Conservation (phyloP, 768 basidiomycete species). For the Mycena kentingensis region DNA sequence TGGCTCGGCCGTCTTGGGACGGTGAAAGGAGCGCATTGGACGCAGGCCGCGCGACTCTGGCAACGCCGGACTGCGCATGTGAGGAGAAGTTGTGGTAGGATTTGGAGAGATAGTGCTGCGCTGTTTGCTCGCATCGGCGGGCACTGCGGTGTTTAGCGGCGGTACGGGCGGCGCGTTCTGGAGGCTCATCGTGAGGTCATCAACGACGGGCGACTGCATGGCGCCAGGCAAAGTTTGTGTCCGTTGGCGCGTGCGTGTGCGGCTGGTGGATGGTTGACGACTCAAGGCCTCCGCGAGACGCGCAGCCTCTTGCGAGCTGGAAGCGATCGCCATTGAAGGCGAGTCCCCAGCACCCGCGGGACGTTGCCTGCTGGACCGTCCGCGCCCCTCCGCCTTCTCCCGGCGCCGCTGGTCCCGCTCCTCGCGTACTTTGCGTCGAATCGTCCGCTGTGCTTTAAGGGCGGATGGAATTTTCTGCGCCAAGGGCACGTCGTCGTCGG, state of each 20-base stretch:
- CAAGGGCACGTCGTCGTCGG: conserved; percentile 83
- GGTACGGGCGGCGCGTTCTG: conserved; percentile 47
- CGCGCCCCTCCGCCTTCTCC: conserved; percentile 42
- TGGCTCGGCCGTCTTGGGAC: conserved; percentile 36
- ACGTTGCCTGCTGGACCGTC: conserved; percentile 36
- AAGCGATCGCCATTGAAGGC: conserved; percentile 20
- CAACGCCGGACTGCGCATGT: conserved; percentile 24
- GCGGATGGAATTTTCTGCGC: conserved; percentile 84
- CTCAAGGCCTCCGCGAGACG: conserved; percentile 15
- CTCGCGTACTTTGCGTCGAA: conserved; percentile 69
- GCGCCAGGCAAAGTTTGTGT: conserved; percentile 46
- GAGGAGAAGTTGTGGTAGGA: conserved; percentile 20
- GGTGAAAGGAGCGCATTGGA: conserved; percentile 65
- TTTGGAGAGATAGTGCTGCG: conserved; percentile 3
- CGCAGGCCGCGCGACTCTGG: conserved; percentile 37
- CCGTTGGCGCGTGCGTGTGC: conserved; percentile 40
- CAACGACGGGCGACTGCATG: conserved; percentile 47
- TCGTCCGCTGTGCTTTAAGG: conserved; percentile 77
- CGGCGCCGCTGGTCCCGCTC: conserved; percentile 62
- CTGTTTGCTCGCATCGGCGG: not conserved
- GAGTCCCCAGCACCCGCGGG: conserved; percentile 39
- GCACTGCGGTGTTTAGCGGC: conserved; percentile 33
- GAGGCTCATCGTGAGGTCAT: conserved; percentile 63
- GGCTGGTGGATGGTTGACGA: conserved; percentile 11
- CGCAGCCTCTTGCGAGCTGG: conserved; percentile 22